These are phyloP conservation scores for Cystobasidium tubakii DNA, from an alignment of 768 basidiomycete species.

Conservation along the genomic window DNA sequence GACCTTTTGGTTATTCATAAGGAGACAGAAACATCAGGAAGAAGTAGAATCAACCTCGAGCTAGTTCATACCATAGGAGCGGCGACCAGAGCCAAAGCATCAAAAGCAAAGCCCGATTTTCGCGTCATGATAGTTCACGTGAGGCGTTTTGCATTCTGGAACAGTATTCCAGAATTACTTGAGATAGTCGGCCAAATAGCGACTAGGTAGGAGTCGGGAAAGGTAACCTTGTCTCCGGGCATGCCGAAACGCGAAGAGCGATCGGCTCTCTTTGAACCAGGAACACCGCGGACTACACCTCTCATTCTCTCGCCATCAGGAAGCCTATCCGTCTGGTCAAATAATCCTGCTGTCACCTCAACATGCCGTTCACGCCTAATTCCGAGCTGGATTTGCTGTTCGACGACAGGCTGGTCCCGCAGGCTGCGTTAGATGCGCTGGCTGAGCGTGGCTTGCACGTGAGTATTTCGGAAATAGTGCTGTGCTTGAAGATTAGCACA, in stretches of 20 bases:
- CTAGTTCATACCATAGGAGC: slow-evolving; percentile 17
- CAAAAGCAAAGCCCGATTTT: neutral
- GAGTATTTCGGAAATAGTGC: neutral
- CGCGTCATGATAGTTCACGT: neutral
- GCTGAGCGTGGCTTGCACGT: slow-evolving; percentile 9
- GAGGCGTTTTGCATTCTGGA: neutral
- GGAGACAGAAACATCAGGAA: too few species aligned
- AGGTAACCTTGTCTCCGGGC: too few species aligned
- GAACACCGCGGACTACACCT: neutral
- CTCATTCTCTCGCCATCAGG: neutral
- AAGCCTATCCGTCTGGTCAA: neutral
- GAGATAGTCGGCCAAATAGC: too few species aligned
- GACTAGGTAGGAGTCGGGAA: too few species aligned
- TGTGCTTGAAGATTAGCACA: too few species aligned
- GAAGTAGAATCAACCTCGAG: neutral
- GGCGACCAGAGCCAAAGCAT: neutral
- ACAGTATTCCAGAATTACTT: neutral
- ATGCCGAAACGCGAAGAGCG: neutral
- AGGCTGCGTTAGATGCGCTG: neutral
- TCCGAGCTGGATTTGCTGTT: slow-evolving; percentile 21
- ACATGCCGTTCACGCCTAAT: slow-evolving; percentile 10
- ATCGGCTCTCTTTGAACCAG: neutral
- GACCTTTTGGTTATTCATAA: slow-evolving; percentile 46
- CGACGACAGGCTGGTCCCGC: neutral
- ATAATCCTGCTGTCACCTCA: neutral